These are phyloP conservation scores for Phlyctochytrium bullatum DNA, from an alignment of 192 early-diverging fungal species.

Conservation along the genomic window DNA sequence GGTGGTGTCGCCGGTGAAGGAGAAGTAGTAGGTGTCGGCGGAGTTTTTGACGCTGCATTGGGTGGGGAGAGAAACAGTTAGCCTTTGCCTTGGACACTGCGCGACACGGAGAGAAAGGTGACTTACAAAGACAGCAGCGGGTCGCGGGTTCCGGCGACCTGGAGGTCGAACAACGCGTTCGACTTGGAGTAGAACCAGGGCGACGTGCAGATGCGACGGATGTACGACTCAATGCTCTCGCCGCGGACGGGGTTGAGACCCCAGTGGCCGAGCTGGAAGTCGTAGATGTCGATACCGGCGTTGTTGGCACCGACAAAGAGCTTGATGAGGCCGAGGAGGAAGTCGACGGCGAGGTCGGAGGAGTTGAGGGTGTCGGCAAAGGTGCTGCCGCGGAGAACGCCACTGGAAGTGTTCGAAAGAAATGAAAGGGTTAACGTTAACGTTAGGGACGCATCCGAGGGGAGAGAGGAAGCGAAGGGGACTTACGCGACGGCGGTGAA, in stretches of 20 bases:
- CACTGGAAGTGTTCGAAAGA: not conserved
- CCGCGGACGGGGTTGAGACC: constrained; percentile 3
- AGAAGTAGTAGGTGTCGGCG: constrained; percentile 23
- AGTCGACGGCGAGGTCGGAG: not conserved
- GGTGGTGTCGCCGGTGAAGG: constrained; percentile 11
- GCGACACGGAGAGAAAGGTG: no score
- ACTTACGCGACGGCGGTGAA: constrained; percentile 10
- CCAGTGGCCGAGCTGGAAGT: constrained; percentile 27
- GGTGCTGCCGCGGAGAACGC: constrained; percentile 19
- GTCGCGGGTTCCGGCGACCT: not conserved
- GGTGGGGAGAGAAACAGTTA: constrained; percentile 7
- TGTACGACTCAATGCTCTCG: constrained; percentile 11
- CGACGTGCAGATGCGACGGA: constrained; percentile 12
- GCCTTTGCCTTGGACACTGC: not conserved
- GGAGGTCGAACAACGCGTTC: constrained; percentile 21
- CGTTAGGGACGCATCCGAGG: no score
- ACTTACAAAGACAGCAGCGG: constrained; percentile 8
- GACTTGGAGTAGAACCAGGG: constrained; percentile 14
- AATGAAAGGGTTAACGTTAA: not conserved
- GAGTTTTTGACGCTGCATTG: constrained; percentile 14
- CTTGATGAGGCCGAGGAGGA: constrained; percentile 7
- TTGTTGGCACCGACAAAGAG: constrained; percentile 18
- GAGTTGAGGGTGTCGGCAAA: constrained; percentile 10
- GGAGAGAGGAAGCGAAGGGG: constrained; percentile 6
- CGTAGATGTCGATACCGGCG: not conserved